Percentiles rank a stretch among this genome's conserved stretches.
Evolutionary conservation across 495 filamentous ascomycete genomes (phyloP).

Genomic region (Lophiostoma macrostomum): DNA sequence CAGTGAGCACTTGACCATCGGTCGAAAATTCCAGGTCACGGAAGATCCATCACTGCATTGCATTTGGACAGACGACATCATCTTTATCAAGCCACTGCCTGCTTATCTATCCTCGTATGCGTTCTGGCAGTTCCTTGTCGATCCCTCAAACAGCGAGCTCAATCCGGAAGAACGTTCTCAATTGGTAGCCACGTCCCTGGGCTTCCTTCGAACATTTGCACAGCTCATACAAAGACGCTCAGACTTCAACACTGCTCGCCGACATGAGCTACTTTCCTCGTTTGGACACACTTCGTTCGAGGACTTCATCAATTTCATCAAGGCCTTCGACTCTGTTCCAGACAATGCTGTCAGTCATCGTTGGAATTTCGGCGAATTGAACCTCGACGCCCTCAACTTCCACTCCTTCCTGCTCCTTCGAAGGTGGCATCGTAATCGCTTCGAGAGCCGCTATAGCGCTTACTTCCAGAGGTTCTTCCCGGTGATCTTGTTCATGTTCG

Average conservation of each 20-base stretch:
- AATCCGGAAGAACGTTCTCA: slow-evolving; percentile 4
- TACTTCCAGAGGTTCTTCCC: slow-evolving; percentile 21
- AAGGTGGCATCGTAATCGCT: slow-evolving; percentile 12
- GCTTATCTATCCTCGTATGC: slow-evolving; percentile 12
- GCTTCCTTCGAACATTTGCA: slow-evolving; percentile 13
- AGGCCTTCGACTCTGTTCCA: slow-evolving; percentile 5
- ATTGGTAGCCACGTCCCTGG: neutral
- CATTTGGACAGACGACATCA: slow-evolving; percentile 10
- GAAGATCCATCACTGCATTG: slow-evolving; percentile 11
- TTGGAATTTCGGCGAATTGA: slow-evolving; percentile 14
- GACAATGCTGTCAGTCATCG: neutral
- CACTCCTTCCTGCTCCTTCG: slow-evolving; percentile 4
- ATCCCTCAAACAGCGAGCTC: neutral
- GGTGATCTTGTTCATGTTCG: slow-evolving; percentile 15
- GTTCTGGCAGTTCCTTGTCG: slow-evolving; percentile 17
- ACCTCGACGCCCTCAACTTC: slow-evolving; percentile 16
- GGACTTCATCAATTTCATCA: slow-evolving; percentile 10
- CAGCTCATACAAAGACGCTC: slow-evolving; percentile 10
- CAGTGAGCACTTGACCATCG: slow-evolving; percentile 7
- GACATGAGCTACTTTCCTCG: neutral
- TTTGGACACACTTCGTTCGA: slow-evolving; percentile 1
- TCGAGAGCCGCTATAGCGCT: slow-evolving; percentile 4
- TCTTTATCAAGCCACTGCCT: slow-evolving; percentile 19
- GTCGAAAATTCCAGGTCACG: slow-evolving; percentile 9
- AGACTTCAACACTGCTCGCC: slow-evolving; percentile 14